These are phyloP conservation scores for Gomphus bonarii DNA, from an alignment of 1,284 basidiomycete genomes.

Conservation along the genomic window DNA sequence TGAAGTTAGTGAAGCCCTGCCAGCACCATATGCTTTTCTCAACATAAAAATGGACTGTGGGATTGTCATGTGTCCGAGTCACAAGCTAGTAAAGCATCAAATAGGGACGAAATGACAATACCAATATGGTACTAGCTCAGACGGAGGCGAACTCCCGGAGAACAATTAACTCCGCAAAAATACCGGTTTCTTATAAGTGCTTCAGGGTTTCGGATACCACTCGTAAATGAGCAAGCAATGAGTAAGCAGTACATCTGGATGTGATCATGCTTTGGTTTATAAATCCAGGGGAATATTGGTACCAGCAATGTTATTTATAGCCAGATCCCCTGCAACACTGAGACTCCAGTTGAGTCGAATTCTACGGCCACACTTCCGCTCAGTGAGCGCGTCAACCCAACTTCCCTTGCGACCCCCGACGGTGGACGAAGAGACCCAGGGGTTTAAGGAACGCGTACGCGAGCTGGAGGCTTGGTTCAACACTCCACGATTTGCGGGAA, in stretches of 20 bases:
- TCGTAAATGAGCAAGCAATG: neutral
- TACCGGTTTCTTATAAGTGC: too few species aligned
- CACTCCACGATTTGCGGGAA: slow-evolving; percentile 60
- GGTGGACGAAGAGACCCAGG: slow-evolving; percentile 49
- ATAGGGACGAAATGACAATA: too few species aligned
- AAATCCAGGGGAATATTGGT: neutral
- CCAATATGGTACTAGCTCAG: too few species aligned
- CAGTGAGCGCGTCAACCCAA: neutral
- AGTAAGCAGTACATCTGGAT: neutral
- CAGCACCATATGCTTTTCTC: slow-evolving; percentile 4
- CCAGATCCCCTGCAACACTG: neutral
- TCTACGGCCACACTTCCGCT: neutral
- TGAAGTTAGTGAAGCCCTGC: neutral
- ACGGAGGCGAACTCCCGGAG: too few species aligned
- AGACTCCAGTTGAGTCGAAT: neutral
- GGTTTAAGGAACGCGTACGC: slow-evolving; percentile 53
- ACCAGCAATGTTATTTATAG: neutral
- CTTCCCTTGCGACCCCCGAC: slow-evolving; percentile 59
- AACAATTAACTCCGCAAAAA: too few species aligned
- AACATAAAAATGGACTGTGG: neutral
- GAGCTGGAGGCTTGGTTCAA: slow-evolving; percentile 68
- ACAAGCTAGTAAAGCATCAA: too few species aligned
- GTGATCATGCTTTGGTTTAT: neutral
- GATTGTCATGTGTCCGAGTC: neutral
- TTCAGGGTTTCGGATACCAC: too few species aligned